A percentile compares a stretch with the other conserved stretches of the same genome.
Evolutionary conservation across 768 basidiomycete species (phyloP).

Genomic region (Zangia roseola): DNA sequence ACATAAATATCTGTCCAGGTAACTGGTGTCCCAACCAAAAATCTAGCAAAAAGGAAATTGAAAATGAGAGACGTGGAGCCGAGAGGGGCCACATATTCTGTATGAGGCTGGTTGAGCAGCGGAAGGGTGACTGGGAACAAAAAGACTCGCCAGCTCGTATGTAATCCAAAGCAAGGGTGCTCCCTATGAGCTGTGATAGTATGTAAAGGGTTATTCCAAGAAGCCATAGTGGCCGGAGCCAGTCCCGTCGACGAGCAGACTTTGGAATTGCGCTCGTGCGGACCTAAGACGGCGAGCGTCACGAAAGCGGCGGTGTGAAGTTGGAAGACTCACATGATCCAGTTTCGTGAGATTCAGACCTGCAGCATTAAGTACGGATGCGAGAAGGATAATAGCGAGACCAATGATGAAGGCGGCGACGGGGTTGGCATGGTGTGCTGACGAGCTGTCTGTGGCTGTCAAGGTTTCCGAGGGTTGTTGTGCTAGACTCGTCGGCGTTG

Average conservation of each 20-base stretch:
- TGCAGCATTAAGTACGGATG: conserved; percentile 85
- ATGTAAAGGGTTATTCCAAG: conserved; percentile 95
- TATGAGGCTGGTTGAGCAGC: conserved; percentile 13
- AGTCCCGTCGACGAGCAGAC: conserved; percentile 69
- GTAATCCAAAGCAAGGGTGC: conserved; percentile 83
- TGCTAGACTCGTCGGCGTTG: conserved; percentile 18
- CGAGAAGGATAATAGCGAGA: conserved; percentile 77
- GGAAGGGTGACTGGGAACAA: not conserved
- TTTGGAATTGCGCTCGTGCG: conserved; percentile 77
- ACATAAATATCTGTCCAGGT: conserved; percentile 83
- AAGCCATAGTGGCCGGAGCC: conserved; percentile 84
- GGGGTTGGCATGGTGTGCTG: conserved; percentile 48
- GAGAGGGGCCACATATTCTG: conserved; percentile 94
- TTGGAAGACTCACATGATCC: conserved; percentile 66
- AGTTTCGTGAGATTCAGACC: conserved; percentile 95
- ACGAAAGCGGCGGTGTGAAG: not conserved
- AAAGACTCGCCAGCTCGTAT: conserved; percentile 72
- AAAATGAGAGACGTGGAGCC: conserved; percentile 93
- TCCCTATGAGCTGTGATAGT: conserved; percentile 83
- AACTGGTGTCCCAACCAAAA: conserved; percentile 83
- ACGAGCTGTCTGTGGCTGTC: conserved; percentile 17
- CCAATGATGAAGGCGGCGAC: conserved; percentile 81
- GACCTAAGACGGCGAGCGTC: conserved; percentile 44
- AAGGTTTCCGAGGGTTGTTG: conserved; percentile 15
- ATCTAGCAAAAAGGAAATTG: conserved; percentile 93